Percentiles rank a stretch among this genome's conserved stretches.
Evolutionary conservation across 1,139 yeast genomes (phyloP).

Genomic region (Zygosaccharomyces sapae): DNA sequence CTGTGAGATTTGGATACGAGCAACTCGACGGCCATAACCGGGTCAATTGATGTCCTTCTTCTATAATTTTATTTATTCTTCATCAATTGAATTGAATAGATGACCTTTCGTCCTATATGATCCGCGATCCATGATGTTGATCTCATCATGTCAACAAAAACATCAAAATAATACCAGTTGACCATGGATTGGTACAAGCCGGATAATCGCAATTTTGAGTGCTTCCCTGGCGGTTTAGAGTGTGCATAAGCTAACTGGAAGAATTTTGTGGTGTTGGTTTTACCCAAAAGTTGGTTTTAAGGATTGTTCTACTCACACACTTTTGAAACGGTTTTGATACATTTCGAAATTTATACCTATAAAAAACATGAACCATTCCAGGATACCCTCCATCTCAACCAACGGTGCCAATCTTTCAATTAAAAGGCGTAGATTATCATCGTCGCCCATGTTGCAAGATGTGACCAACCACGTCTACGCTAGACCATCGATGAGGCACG

Average conservation of each 20-base stretch:
- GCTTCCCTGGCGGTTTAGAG: background rate
- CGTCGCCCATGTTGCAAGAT: conserved; percentile 17
- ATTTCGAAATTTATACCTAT: conserved; percentile 3
- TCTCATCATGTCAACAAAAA: conserved; percentile 1
- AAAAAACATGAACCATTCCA: conserved; percentile 16
- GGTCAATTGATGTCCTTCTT: background rate
- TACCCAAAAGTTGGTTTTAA: conserved; percentile 4
- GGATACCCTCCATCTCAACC: conserved; percentile 18
- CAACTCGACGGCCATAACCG: background rate
- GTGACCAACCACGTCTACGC: conserved; percentile 16
- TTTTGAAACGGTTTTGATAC: conserved; percentile 12
- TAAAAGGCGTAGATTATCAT: conserved; percentile 14
- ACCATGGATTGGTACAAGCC: too few relatives aligned
- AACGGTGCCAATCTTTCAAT: conserved; percentile 5
- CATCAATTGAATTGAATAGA: background rate
- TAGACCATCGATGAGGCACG: conserved; percentile 8
- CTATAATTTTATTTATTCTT: background rate
- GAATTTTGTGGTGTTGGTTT: background rate
- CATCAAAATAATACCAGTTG: background rate
- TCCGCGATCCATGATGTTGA: background rate
- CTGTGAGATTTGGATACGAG: background rate
- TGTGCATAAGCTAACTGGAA: background rate
- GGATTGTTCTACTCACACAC: conserved; percentile 4
- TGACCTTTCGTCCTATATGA: background rate
- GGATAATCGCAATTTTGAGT: background rate